These are phyloP conservation scores for Xanthoceras sorbifolium DNA, from an alignment of 345 rosid species.

Conservation along the genomic window DNA sequence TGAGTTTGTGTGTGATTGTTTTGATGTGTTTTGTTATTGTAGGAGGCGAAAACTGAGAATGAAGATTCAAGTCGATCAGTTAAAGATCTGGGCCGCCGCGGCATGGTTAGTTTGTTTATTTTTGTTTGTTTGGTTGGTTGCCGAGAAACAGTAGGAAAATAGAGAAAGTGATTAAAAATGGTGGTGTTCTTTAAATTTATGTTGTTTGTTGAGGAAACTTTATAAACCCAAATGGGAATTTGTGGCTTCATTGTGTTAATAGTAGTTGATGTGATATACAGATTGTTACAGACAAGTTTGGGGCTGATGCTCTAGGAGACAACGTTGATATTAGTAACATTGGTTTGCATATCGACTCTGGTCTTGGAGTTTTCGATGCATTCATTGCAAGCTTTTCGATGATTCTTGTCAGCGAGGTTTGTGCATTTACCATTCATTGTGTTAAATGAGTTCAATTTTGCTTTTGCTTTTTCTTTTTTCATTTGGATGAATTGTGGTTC, in stretches of 20 bases:
- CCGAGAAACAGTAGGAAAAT: background rate
- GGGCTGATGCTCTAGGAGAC: slow-evolving; percentile 23
- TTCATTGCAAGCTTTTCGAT: slow-evolving; percentile 89
- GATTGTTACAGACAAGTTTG: slow-evolving; percentile 48
- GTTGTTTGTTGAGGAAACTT: background rate
- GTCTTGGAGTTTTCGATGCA: slow-evolving; percentile 90
- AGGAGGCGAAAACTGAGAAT: slow-evolving; percentile 63
- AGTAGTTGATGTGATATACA: slow-evolving; percentile 24
- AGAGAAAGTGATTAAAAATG: too few relatives aligned
- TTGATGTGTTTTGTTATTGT: slow-evolving; percentile 3
- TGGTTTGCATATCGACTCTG: slow-evolving; percentile 55
- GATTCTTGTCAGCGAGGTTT: slow-evolving; percentile 96
- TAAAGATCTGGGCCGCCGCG: slow-evolving; percentile 90
- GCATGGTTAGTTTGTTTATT: slow-evolving; percentile 56
- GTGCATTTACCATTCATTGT: slow-evolving; percentile 13
- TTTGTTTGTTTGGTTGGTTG: background rate
- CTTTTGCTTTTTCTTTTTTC: background rate
- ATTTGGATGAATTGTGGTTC: background rate
- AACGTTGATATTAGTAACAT: slow-evolving; percentile 25
- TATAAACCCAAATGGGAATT: background rate
- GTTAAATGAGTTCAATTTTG: background rate
- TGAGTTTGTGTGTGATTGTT: background rate
- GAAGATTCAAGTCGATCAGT: slow-evolving; percentile 48
- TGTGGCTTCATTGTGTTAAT: background rate
- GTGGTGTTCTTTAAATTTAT: background rate